Evolutionary conservation across 176 grass and related monocot genomes (phyloP).

Genomic region (Tuctoria greenei): DNA sequence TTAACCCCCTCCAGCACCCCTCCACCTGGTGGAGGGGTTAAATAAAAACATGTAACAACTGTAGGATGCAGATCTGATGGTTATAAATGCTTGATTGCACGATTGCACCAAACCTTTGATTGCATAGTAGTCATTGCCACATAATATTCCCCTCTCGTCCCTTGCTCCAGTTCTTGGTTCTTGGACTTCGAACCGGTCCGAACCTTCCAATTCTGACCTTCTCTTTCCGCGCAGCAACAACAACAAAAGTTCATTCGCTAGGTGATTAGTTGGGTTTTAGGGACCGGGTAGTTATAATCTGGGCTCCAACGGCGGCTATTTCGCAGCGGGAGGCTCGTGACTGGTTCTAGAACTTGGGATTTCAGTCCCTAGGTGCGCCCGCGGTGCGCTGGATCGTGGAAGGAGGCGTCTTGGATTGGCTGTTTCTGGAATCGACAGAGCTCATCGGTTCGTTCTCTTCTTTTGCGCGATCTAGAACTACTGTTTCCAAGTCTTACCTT

Average conservation of each 20-base stretch:
- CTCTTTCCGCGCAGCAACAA: background rate
- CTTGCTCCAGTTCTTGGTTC: conserved; percentile 9
- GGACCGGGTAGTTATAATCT: background rate
- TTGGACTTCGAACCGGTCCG: background rate
- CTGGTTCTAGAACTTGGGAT: no score
- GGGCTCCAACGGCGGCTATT: background rate
- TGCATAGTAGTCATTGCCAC: no score
- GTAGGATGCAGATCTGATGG: no score
- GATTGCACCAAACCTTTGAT: no score
- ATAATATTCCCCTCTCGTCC: background rate
- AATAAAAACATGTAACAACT: no score
- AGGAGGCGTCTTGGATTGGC: conserved; percentile 3
- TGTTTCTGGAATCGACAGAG: background rate
- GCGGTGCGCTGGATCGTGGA: conserved; percentile 7
- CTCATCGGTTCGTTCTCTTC: background rate
- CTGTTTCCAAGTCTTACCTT: no score
- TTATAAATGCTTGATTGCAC: no score
- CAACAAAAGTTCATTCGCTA: background rate
- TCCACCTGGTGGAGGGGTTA: no score
- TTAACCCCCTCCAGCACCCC: no score
- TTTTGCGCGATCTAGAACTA: no score
- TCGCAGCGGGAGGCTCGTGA: background rate
- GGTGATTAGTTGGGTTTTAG: background rate
- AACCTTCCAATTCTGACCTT: background rate
- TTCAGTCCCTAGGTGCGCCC: background rate